These are phyloP conservation scores for Akanthomyces dipterigenus DNA, from an alignment of 2,329 filamentous ascomycete genomes.

Conservation along the genomic window DNA sequence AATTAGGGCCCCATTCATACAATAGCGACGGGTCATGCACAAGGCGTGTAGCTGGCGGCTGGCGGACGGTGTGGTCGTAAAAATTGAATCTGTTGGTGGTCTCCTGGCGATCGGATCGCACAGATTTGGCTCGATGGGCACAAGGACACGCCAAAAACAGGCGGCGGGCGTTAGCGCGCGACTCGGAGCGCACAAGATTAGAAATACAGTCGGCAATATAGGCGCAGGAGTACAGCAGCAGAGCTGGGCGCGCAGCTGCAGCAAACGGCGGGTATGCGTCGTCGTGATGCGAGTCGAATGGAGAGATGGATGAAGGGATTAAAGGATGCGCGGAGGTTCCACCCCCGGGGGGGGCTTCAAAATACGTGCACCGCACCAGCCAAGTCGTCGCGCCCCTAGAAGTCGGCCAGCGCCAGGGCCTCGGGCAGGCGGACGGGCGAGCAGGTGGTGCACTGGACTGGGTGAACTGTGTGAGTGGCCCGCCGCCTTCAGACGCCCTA, in stretches of 20 bases:
- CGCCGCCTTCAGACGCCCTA: too few relatives aligned
- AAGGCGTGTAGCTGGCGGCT: background rate
- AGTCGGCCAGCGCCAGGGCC: background rate
- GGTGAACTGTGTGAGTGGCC: too few relatives aligned
- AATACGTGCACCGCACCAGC: slow-evolving; percentile 6
- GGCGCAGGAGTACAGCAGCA: background rate
- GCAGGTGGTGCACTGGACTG: too few relatives aligned
- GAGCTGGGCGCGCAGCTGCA: background rate
- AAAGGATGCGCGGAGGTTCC: slow-evolving; percentile 8
- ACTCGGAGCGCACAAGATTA: background rate
- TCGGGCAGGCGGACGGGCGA: background rate
- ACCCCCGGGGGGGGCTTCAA: slow-evolving; percentile 9
- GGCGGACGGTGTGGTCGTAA: background rate
- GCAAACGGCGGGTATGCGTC: background rate
- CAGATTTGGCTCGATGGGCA: slow-evolving; percentile 8
- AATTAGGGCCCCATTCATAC: slow-evolving; percentile 18
- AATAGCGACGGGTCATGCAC: background rate
- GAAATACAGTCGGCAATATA: background rate
- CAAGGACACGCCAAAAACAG: background rate
- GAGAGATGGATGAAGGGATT: slow-evolving; percentile 9
- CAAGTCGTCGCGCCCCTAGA: background rate
- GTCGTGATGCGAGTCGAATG: background rate
- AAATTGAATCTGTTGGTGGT: background rate
- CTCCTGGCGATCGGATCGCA: slow-evolving; percentile 12
- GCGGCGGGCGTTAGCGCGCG: background rate